Evolutionary conservation across 1,139 yeast species (phyloP).

Genomic region (Geotrichum citri-aurantii): DNA sequence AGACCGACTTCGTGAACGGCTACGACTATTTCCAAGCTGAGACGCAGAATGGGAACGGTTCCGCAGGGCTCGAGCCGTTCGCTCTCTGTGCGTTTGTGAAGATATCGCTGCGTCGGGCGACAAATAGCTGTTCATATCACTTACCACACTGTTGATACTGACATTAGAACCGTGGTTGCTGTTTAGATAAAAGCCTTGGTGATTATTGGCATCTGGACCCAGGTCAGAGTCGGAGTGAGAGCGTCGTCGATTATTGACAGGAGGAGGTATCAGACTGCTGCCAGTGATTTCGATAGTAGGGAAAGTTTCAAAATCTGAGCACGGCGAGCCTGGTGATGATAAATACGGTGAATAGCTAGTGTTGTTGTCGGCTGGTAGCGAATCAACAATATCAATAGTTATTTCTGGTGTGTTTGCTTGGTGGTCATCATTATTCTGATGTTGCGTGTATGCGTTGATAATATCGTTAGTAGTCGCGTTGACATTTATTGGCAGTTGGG

Average conservation of each 20-base stretch:
- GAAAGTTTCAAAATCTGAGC: constrained; percentile 14
- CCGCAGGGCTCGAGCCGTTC: constrained; percentile 8
- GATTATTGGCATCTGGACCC: constrained; percentile 7
- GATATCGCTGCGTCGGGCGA: constrained; percentile 13
- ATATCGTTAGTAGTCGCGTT: neutral
- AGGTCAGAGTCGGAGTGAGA: constrained; percentile 26
- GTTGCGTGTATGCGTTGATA: neutral
- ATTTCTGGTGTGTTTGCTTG: constrained; percentile 18
- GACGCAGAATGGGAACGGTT: constrained; percentile 12
- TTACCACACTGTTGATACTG: constrained; percentile 12
- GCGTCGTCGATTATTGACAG: constrained; percentile 21
- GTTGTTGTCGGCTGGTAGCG: neutral
- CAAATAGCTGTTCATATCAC: constrained; percentile 6
- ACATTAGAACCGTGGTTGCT: constrained; percentile 8
- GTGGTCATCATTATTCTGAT: constrained; percentile 1
- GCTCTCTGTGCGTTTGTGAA: constrained; percentile 6
- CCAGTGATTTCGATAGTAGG: constrained; percentile 8
- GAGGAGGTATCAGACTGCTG: constrained; percentile 18
- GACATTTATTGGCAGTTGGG: neutral
- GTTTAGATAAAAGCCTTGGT: neutral
- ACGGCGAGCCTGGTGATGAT: constrained; percentile 12
- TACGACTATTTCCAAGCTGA: constrained; percentile 13
- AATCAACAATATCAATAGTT: constrained; percentile 16
- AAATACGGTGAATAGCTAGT: neutral
- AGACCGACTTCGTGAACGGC: constrained; percentile 27